Evolutionary conservation across 306 rosid genomes (phyloP).

Genomic region (Biancaea sappan): DNA sequence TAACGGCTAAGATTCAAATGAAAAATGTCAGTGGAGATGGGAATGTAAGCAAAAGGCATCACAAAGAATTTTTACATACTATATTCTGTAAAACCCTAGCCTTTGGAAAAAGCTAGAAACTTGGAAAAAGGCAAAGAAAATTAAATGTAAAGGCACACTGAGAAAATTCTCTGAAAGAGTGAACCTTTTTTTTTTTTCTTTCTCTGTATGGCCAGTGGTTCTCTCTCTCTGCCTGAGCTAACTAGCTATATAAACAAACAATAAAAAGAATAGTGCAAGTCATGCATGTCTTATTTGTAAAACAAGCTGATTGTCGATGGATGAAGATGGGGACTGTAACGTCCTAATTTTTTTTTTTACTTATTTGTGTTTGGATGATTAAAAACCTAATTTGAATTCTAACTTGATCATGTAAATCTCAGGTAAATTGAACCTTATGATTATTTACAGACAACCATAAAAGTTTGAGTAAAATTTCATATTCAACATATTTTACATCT

Average conservation of each 20-base stretch:
- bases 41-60: slow-evolving; percentile 41
- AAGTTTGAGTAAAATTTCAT: too few relatives aligned
- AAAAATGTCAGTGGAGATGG: slow-evolving; percentile 32
- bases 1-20: slow-evolving; percentile 58
- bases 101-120: slow-evolving; percentile 43
- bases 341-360: too few relatives aligned
- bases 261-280: slow-evolving; percentile 33
- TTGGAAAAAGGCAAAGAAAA: slow-evolving; percentile 26
- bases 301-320: too few relatives aligned
- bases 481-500: too few relatives aligned
- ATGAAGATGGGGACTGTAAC: too few relatives aligned
- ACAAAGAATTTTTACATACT: neutral
- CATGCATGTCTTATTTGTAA: slow-evolving; percentile 38
- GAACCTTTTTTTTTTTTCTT: slow-evolving; percentile 1
- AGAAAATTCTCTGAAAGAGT: slow-evolving; percentile 31
- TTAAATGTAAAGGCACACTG: slow-evolving; percentile 39
- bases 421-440: too few relatives aligned
- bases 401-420: too few relatives aligned
- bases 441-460: too few relatives aligned
- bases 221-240: slow-evolving; percentile 5
- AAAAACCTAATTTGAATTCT: too few relatives aligned
- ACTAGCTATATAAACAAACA: slow-evolving; percentile 2
- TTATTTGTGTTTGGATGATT: too few relatives aligned
- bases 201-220: slow-evolving; percentile 10
- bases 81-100: slow-evolving; percentile 44